These are phyloP conservation scores for Sporothrix brunneoviolacea DNA, from an alignment of 2,329 filamentous ascomycete genomes.

Conservation along the genomic window DNA sequence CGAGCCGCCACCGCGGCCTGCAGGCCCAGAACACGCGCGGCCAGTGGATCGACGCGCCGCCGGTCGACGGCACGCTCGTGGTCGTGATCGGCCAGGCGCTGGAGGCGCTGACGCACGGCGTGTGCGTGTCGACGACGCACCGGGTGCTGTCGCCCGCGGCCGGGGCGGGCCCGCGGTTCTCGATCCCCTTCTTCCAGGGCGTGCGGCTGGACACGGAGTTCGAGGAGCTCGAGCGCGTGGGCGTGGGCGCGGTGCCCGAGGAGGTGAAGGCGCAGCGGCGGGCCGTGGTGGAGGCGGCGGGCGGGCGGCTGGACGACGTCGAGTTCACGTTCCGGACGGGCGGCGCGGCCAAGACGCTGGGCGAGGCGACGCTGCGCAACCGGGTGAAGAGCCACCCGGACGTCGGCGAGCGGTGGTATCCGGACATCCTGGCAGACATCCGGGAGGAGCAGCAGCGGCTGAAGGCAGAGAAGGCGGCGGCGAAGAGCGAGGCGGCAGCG, in stretches of 20 bases:
- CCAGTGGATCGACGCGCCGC: constrained; percentile 76
- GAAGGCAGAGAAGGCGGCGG: constrained; percentile 17
- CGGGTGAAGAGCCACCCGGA: constrained; percentile 81
- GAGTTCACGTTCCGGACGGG: constrained; percentile 80
- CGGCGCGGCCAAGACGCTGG: constrained; percentile 58
- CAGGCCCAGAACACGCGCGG: constrained; percentile 77
- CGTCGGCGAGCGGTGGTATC: constrained; percentile 76
- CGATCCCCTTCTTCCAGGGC: constrained; percentile 83
- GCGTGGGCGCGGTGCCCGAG: constrained; percentile 53
- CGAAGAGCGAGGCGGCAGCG: constrained; percentile 5
- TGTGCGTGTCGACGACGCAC: constrained; percentile 77
- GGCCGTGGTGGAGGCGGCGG: constrained; percentile 45
- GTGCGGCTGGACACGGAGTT: constrained; percentile 74
- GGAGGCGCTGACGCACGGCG: constrained; percentile 76
- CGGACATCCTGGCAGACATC: constrained; percentile 52
- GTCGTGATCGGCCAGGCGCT: constrained; percentile 84
- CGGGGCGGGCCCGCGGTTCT: constrained; percentile 66
- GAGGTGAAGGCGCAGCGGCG: constrained; percentile 56
- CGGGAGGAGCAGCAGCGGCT: constrained; percentile 48
- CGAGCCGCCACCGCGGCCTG: constrained; percentile 65
- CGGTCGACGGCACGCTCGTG: constrained; percentile 69
- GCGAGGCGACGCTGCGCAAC: constrained; percentile 80
- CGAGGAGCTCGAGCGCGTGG: constrained; percentile 61
- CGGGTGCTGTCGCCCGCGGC: constrained; percentile 67
- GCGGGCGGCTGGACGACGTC: constrained; percentile 61